A percentile compares a stretch with the other conserved stretches of the same genome.
Evolutionary conservation across 2,329 filamentous ascomycete species (phyloP).

Genomic region (Aspergillus terreus): DNA sequence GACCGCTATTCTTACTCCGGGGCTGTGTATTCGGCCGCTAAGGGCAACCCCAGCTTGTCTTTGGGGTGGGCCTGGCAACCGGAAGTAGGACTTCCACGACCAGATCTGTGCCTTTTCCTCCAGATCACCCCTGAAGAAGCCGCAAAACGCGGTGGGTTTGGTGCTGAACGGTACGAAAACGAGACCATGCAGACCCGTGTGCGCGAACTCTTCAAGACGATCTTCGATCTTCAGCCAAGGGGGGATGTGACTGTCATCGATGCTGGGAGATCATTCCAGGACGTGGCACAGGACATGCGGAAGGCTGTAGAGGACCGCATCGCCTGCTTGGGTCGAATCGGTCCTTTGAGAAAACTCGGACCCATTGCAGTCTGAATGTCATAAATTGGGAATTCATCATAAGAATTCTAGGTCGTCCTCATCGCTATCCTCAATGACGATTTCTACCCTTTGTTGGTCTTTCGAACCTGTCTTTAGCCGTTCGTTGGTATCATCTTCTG

Average conservation of each 20-base stretch:
- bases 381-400: constrained; percentile 22
- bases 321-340: constrained; percentile 28
- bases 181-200: constrained; percentile 78
- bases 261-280: constrained; percentile 50
- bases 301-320: constrained; percentile 26
- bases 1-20: constrained; percentile 96
- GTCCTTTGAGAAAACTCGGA: constrained; percentile 33
- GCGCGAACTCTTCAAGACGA: constrained; percentile 63
- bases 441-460: constrained; percentile 27
- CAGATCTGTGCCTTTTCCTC: constrained; percentile 84
- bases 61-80: constrained; percentile 79
- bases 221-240: constrained; percentile 47
- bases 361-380: constrained; percentile 17
- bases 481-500: constrained; percentile 1
- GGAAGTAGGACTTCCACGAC: constrained; percentile 80
- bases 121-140: constrained; percentile 73
- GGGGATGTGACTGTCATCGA: constrained; percentile 54
- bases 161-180: constrained; percentile 84
- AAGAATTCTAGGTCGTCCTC: constrained; percentile 47
- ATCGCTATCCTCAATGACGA: constrained; percentile 55
- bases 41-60: constrained; percentile 65
- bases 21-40: constrained; percentile 88
- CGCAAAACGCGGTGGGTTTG: constrained; percentile 76
- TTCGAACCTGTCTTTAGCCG: constrained; percentile 9
- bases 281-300: constrained; percentile 46